Conservation (phyloP, 2,329 filamentous ascomycete genomes). For the Endothia cerciana region DNA sequence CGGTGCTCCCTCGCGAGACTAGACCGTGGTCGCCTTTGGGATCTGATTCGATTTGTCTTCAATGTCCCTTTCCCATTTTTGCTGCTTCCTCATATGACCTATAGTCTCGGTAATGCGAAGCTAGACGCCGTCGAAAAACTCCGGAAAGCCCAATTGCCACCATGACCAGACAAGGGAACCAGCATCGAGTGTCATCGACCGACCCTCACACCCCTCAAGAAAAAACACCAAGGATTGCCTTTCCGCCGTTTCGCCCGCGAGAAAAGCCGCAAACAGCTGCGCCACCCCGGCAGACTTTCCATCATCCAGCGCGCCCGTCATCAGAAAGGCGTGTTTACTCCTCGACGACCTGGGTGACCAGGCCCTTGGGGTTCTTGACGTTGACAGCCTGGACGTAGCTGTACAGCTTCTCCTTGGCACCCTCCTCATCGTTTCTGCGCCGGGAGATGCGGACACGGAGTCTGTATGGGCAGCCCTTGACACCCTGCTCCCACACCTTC, state of each 20-base stretch:
- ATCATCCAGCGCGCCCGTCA: slow-evolving; percentile 32
- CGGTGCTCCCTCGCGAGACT: neutral
- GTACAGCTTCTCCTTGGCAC: slow-evolving; percentile 99
- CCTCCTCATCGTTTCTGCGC: slow-evolving; percentile 99
- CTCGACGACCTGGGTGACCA: slow-evolving; percentile 87
- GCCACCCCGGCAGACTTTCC: slow-evolving; percentile 8
- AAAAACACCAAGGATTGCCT: slow-evolving; percentile 26
- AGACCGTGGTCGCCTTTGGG: neutral
- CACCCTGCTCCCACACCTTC: slow-evolving; percentile 99
- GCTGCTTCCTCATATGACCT: slow-evolving; percentile 34
- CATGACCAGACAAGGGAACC: slow-evolving; percentile 41
- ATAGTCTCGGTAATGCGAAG: slow-evolving; percentile 47
- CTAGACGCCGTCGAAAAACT: slow-evolving; percentile 49
- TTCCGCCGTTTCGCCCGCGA: slow-evolving; percentile 18
- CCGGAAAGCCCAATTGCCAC: slow-evolving; percentile 49
- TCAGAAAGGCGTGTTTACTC: slow-evolving; percentile 43
- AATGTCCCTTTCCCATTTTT: slow-evolving; percentile 28
- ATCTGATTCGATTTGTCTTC: slow-evolving; percentile 20
- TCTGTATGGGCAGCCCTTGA: slow-evolving; percentile 98
- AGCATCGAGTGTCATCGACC: slow-evolving; percentile 34
- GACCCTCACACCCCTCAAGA: slow-evolving; percentile 26
- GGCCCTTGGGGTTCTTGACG: slow-evolving; percentile 98
- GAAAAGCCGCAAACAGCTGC: neutral
- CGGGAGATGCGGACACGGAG: slow-evolving; percentile 97
- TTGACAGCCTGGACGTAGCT: slow-evolving; percentile 99